These are phyloP conservation scores for Begonia masoniana DNA, from an alignment of 306 rosid species.

Conservation along the genomic window DNA sequence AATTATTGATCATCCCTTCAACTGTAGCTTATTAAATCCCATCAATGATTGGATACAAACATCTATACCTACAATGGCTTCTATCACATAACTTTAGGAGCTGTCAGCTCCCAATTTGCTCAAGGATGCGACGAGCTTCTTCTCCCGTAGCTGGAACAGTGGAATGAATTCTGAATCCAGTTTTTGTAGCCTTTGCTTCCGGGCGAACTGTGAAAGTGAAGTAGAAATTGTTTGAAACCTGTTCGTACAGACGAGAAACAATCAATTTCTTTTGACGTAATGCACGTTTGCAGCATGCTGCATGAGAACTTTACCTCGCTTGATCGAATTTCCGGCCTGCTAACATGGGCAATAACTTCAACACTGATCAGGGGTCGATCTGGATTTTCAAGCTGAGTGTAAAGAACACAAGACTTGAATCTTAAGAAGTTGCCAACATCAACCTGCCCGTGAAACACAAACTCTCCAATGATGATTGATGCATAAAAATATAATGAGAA, in stretches of 20 bases:
- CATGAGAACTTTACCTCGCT: conserved; percentile 46
- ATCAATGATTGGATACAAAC: no score
- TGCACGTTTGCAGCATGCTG: background rate
- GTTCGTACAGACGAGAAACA: background rate
- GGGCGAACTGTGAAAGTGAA: conserved; percentile 82
- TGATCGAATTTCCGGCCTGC: conserved; percentile 78
- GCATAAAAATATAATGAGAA: no score
- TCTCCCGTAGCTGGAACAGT: conserved; percentile 96
- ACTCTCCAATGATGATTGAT: no score
- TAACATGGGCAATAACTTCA: conserved; percentile 97
- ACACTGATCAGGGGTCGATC: conserved; percentile 80
- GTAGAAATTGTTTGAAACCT: conserved; percentile 78
- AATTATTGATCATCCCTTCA: no score
- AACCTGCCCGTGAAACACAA: conserved; percentile 21
- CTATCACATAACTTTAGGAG: no score
- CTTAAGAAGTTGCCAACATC: conserved; percentile 95
- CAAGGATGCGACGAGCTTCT: conserved; percentile 73
- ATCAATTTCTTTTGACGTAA: no score
- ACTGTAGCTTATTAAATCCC: no score
- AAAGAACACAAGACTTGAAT: conserved; percentile 72
- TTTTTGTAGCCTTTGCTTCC: conserved; percentile 54
- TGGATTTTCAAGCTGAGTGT: conserved; percentile 56
- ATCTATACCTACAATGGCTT: no score
- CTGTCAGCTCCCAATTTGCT: conserved; percentile 68
- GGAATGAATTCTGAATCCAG: conserved; percentile 41